Percentiles rank a stretch among this genome's conserved stretches.
phyloP scores from a whole-genome alignment of 306 rosid species.

The Begonia peltatifolia region DNA sequence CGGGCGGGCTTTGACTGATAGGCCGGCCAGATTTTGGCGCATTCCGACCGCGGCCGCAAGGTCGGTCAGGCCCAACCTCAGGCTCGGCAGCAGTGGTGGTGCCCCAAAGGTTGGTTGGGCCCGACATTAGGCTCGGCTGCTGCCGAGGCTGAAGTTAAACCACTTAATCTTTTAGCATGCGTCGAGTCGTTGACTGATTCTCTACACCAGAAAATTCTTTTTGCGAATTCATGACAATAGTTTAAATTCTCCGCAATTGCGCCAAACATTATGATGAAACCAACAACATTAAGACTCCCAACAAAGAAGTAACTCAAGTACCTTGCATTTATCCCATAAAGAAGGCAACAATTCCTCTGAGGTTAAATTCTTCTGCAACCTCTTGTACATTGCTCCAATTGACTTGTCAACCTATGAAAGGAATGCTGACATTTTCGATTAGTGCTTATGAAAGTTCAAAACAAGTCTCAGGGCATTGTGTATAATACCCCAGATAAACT shows the following conservation, averaged over 20 bases:
- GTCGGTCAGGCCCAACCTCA: not conserved
- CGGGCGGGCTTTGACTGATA: too few species aligned
- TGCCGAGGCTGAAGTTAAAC: too few species aligned
- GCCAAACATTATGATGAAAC: not conserved
- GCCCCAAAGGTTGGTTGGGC: too few species aligned
- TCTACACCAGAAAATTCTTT: too few species aligned
- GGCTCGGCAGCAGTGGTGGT: too few species aligned
- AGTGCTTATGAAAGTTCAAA: slow-evolving; percentile 2
- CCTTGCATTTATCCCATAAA: slow-evolving; percentile 99
- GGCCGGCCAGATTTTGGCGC: too few species aligned
- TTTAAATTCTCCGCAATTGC: too few species aligned
- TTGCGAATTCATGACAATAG: too few species aligned
- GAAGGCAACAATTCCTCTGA: slow-evolving; percentile 94
- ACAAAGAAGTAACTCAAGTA: slow-evolving; percentile 13
- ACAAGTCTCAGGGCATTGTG: slow-evolving; percentile 1
- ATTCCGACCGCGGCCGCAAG: not conserved
- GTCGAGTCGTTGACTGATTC: too few species aligned
- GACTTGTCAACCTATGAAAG: slow-evolving; percentile 66
- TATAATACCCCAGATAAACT: slow-evolving; percentile 79
- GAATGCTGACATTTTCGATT: slow-evolving; percentile 10
- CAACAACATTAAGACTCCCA: not conserved
- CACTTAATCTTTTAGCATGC: too few species aligned
- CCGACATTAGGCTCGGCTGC: too few species aligned
- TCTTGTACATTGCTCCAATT: slow-evolving; percentile 71
- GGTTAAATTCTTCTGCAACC: slow-evolving; percentile 89